Base-by-base conservation (phyloP, 345 rosid genomes). In the Pseudoturritis turrita region DNA sequence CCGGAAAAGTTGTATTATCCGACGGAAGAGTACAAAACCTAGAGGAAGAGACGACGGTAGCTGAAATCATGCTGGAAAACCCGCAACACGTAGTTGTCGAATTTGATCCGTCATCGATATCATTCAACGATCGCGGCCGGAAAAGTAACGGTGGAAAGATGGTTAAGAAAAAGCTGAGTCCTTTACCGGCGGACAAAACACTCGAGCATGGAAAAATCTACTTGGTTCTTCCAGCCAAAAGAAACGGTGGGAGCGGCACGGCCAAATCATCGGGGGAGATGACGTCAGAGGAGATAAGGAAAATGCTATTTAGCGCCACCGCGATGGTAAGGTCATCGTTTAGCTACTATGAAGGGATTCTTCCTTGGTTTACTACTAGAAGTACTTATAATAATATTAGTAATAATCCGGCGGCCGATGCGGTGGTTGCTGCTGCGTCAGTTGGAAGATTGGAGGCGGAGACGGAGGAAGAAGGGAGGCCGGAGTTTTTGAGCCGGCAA, bases 71-170 rank as follows among this genome's bases (percentile, higher is more conserved):
- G 95, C 58, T 91, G 6, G 97, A 88, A 8, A 77, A 88, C 67
- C 97, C 95, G 0, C 84, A 81, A 31, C 87, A 91, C 10, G 92
- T 88, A 11, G 97, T 91, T 45, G 92, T 87, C 10, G 95, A 91
- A 65, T 83, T 88, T 72, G 74, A 71, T 17, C 64, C 86, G 0
- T 65, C 77, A 6, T 56, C 77, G 0, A 58, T 77, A 77, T 62
- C 79, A 12, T 76, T 76, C 71, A 21, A 62, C 52, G 9, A 47
- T 26, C 52, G 7, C 9, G 7, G 50, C 11, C 43, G 43, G 53
- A 65, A 57, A 46, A 65, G 29, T 14, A 68, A 45, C 2, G 56
- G 62, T 1, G 60, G 37, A 2, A 69, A 69, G 6, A 55, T 45
- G 35, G 65, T 76, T 2, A 77, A 76, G 44, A 85, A 71, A 31